Evolutionary conservation across 106 monocot species (phyloP).

Genomic region (Allium fistulosum): DNA sequence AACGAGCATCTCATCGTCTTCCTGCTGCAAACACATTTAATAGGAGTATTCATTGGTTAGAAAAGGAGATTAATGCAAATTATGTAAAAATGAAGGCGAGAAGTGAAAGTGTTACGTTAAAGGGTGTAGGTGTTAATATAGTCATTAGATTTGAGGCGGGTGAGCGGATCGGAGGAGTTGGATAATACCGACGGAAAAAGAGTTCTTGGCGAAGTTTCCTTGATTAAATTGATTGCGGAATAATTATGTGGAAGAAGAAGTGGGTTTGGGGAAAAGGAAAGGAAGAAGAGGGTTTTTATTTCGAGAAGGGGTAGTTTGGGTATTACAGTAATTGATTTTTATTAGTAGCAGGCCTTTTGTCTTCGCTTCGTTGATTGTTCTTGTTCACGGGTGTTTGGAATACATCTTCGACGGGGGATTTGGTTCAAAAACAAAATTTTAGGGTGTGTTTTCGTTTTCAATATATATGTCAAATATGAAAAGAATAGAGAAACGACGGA

Average conservation of each 20-base stretch:
- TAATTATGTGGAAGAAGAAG: background rate
- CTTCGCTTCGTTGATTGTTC: too few relatives aligned
- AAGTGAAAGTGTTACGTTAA: slow-evolving; percentile 16
- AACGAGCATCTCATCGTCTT: slow-evolving; percentile 44
- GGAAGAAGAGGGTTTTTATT: background rate
- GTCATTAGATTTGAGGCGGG: slow-evolving; percentile 9
- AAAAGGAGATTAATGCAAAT: slow-evolving; percentile 1
- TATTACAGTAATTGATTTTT: background rate
- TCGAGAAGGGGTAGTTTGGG: background rate
- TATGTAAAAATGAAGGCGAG: background rate
- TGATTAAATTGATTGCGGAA: too few relatives aligned
- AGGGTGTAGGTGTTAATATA: slow-evolving; percentile 29
- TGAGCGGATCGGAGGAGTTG: slow-evolving; percentile 3
- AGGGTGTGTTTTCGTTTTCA: too few relatives aligned
- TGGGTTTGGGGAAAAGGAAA: background rate
- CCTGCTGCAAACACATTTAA: slow-evolving; percentile 28
- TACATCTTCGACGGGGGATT: too few relatives aligned
- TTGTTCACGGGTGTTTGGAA: too few relatives aligned
- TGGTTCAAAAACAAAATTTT: too few relatives aligned
- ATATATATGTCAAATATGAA: too few relatives aligned
- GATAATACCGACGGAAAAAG: background rate
- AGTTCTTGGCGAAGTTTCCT: too few relatives aligned
- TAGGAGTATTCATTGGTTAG: slow-evolving; percentile 16
- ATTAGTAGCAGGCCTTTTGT: too few relatives aligned
- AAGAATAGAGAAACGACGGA: too few relatives aligned